phyloP scores from a whole-genome alignment of 345 rosid species.

The Hibiscus tridactylites region DNA sequence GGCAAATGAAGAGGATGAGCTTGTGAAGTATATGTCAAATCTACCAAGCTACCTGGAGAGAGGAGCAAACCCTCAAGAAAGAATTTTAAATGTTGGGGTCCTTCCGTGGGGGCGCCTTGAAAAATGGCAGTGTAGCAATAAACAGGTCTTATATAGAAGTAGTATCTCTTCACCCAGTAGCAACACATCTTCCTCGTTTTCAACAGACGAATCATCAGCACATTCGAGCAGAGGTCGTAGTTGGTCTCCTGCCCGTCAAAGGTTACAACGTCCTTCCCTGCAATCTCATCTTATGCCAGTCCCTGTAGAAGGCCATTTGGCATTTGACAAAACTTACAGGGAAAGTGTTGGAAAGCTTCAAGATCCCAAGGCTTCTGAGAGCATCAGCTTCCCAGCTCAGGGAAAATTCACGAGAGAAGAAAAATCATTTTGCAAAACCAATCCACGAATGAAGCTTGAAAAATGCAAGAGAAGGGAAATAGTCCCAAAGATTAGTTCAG shows the following conservation, averaged over 20 bases:
- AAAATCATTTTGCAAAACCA: constrained; percentile 19
- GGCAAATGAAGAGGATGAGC: constrained; percentile 46
- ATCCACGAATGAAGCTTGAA: constrained; percentile 19
- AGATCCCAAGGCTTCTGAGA: constrained; percentile 16
- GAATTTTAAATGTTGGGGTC: constrained; percentile 72
- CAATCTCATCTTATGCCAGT: constrained; percentile 44
- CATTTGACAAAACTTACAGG: constrained; percentile 19
- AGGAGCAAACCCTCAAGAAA: constrained; percentile 46
- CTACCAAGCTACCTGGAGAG: constrained; percentile 74
- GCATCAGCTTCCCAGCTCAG: constrained; percentile 17
- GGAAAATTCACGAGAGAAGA: constrained; percentile 13
- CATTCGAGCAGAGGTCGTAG: constrained; percentile 39
- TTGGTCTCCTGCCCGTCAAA: constrained; percentile 33
- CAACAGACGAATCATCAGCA: constrained; percentile 41
- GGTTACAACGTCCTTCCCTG: constrained; percentile 32
- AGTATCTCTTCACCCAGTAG: constrained; percentile 38
- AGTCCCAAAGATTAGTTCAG: constrained; percentile 15
- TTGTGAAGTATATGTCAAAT: constrained; percentile 80
- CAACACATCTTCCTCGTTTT: constrained; percentile 30
- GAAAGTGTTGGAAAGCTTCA: constrained; percentile 23
- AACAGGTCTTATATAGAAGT: constrained; percentile 28
- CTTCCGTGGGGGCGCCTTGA: constrained; percentile 85
- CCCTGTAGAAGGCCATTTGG: constrained; percentile 26
- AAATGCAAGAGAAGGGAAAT: constrained; percentile 24
- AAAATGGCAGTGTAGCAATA: constrained; percentile 65